Base-by-base conservation (phyloP, 345 rosid genomes). In the Limnanthes douglasii region DNA sequence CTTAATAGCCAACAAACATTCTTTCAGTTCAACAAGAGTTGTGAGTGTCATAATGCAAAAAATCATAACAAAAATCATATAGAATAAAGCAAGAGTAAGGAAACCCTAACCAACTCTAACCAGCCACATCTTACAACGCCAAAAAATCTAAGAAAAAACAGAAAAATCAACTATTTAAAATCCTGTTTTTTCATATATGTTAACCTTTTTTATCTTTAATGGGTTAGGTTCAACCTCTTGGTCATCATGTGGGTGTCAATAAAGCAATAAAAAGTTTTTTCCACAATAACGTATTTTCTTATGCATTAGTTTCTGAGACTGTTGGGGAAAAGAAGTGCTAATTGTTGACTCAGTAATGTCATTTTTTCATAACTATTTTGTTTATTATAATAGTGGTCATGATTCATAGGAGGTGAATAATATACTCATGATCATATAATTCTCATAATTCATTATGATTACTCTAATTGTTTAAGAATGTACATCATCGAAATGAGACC, bases 181-280 rank as follows among this genome's bases (percentile, higher is more conserved):
- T 37, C 17, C 11, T 34, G 20, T 21, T 12, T 21, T 15, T 15
- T 39, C 15, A 36, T 33, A 26, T 16, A 34, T 40, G 27, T 35
- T 27, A 23, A 30, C 6, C 27, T 2, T 9, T 7, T 40, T 24
- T 39, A 13, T 15, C 34, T 41, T 22, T 16, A 48, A 22, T 48
- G 49, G 37, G 13, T 51, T 62, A 90, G 99, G 85, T 90, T 35
- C 71, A 96, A 18, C 99, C 99, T 36, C 99, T 96, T 1, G 99
- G 99, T 25, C 98, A 90, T 62, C 98, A 90, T 77, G 98, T 95
- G 49, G 94, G 97, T 44, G 56, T 84, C 43, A 70, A 47, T 41
- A 86, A 84, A 40, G 72, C 96, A 24, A 85, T 85, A 93, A 94
- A 96, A 38, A 84, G 84, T 61, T 90, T 96, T 66, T 94, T 90